Percentiles rank a stretch among this genome's conserved stretches.
These are phyloP conservation scores for Thamnidium elegans DNA, from an alignment of 192 early-diverging fungal species.

Conservation along the genomic window DNA sequence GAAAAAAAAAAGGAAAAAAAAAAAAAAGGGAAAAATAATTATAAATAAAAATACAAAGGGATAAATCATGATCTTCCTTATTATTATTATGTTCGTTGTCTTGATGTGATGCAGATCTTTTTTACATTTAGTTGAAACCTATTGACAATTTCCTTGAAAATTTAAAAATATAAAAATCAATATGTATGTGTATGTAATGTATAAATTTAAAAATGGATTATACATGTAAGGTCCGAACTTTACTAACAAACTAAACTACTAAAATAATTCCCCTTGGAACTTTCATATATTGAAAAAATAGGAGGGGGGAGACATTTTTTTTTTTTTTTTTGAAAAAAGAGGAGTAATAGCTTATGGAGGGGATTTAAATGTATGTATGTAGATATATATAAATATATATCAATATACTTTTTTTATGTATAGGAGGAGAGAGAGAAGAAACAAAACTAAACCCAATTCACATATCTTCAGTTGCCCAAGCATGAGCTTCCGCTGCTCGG, in stretches of 20 bases:
- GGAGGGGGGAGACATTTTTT: not conserved
- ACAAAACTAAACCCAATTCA: conserved; percentile 18
- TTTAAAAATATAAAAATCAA: not conserved
- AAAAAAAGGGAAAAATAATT: not conserved
- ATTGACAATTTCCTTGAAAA: not conserved
- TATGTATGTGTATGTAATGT: conserved; percentile 12
- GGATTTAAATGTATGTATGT: not conserved
- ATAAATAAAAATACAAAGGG: not conserved
- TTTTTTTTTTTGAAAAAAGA: not conserved
- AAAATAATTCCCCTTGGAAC: not conserved
- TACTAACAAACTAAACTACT: not conserved
- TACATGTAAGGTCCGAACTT: not conserved
- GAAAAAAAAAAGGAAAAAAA: conserved; percentile 1
- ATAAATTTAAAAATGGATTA: conserved; percentile 11
- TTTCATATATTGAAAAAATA: conserved; percentile 4
- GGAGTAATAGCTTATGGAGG: not conserved
- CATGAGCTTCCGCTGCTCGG: conserved; percentile 47
- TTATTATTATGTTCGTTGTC: conserved; percentile 9
- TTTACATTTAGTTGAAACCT: conserved; percentile 6
- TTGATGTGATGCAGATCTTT: conserved; percentile 15
- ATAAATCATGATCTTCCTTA: not conserved
- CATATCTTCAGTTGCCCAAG: conserved; percentile 65
- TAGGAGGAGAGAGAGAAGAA: too few species aligned
- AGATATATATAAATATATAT: not conserved
- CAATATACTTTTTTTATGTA: not conserved